Evolutionary conservation across 2,329 filamentous ascomycete genomes (phyloP), one percentile per base, ranked within the genome.

Genomic region (Orbilia oligospora): DNA sequence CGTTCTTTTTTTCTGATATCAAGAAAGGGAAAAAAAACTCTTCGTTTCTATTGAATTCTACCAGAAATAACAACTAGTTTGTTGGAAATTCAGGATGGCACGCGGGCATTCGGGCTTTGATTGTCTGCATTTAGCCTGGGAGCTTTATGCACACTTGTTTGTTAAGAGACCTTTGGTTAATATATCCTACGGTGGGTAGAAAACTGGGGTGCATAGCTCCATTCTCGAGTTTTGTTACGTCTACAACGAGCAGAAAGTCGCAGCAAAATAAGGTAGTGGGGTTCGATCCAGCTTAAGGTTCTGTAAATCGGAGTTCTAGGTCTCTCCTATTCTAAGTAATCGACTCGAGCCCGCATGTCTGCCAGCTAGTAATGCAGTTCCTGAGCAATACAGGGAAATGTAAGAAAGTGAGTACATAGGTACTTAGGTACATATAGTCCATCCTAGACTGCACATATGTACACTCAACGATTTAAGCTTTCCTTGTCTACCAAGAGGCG

Each of bases 71-170:
- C 27, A 65, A 51, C 38, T 67, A 24, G 51, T 58, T 73, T 61
- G 63, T 73, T 22, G 70, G 61, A 67, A 67, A 27, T 55, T 18
- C 9, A 16, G 58, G 48, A 44, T 46, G 48, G 58, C 69, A 67
- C 38, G 49, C 48, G 58, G 58, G 44, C 64, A 8, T 66, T 61
- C 65, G 72, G 71, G 73, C 73, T 77, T 71, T 77, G 73, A 71
- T 77, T 67, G 67, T 67, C 51, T 77, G 73, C 66, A 77, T 77
- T 77, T 77, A 77, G 73, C 67, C 73, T 77, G 58, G 46, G n/a
- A 65, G 44, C 38, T 22, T 64, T 56, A 71, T 71, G 73, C 73
- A 71, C 48, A 46, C 58, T 24, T 41, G 24, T 20, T 51, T 51
- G 58, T 48, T 66, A 38, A 58, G 53, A 30, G 27, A 6, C 3